Base-by-base conservation (phyloP, 306 rosid species). In the Sphenostylis stenocarpa region DNA sequence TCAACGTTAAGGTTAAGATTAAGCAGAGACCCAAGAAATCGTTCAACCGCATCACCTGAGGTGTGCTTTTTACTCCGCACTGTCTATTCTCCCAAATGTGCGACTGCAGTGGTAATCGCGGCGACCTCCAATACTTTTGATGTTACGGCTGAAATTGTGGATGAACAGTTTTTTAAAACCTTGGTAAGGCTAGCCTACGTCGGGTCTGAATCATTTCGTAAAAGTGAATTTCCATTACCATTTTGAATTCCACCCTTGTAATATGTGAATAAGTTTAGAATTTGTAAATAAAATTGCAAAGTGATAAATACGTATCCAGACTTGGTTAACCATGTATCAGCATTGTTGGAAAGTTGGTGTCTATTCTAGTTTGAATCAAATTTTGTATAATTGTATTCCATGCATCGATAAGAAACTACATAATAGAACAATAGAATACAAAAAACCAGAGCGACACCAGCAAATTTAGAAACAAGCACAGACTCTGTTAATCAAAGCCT, bases 1-100 rank as follows among this genome's bases (percentile, higher is more conserved):
- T 92, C 58, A 83, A 88, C 80, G 92, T 90, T 64, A 92, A 88
- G 81, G 87, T 88, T 73, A 95, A 92, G 89, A 82, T 95, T 56
- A 95, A 90, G 82, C 97, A 88, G 69, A 87, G 87, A 57, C 73
- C 68, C n/a, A 86, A 86, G 80, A 87, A 84, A 83, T 29, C 48
- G 24, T 66, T 84, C 84, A 73, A 34, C 62, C 78, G 49, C 68
- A 20, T 9, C 34, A 77, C 51, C 21, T n/a, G 45, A 36, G 20
- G 17, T 51, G 44, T 67, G 28, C 80, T 62, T 65, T 77, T 67
- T 29, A 6, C 8, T 69, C 70, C 11, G 3, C 60, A 45, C 14
- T 61, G 15, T 61, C 34, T 44, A 17, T 43, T 5, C 33, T n/a
- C n/a, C n/a, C n/a, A 41, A 2, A 41, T 41, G 47, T 41, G 47